These are phyloP conservation scores for Aspergillus brunneoviolaceus DNA, from an alignment of 2,329 filamentous ascomycete species.

Conservation along the genomic window DNA sequence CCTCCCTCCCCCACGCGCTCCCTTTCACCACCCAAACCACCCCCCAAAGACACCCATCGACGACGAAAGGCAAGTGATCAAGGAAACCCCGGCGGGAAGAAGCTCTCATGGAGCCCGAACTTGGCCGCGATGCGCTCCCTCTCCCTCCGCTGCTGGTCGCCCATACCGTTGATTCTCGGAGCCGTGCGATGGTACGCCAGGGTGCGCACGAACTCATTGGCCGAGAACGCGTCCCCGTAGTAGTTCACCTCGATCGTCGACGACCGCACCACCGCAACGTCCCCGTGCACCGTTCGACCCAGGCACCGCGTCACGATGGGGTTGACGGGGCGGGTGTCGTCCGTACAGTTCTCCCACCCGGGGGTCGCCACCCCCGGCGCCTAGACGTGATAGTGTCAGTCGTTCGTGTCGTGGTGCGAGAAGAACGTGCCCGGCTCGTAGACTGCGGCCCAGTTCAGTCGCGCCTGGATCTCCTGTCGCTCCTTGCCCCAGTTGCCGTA, in stretches of 20 bases:
- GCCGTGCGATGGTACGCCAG: neutral
- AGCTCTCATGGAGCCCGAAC: neutral
- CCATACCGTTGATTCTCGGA: no score
- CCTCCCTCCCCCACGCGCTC: no score
- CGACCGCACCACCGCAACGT: slow-evolving; percentile 3
- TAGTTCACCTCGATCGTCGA: neutral
- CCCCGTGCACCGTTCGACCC: neutral
- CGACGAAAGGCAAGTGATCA: neutral
- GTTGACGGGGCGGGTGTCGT: neutral
- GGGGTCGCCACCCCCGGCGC: neutral
- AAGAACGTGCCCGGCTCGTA: slow-evolving; percentile 10
- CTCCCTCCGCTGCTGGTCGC: neutral
- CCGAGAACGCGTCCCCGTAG: neutral
- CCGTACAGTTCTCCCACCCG: no score
- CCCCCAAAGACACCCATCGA: no score
- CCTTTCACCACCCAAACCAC: no score
- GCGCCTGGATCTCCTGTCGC: neutral
- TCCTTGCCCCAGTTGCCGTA: slow-evolving; percentile 8
- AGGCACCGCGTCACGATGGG: slow-evolving; percentile 1
- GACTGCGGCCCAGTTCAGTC: neutral
- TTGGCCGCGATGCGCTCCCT: neutral
- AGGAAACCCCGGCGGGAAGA: neutral
- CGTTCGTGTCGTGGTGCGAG: neutral
- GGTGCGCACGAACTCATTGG: neutral
- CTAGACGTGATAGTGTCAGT: slow-evolving; percentile 9